Percentiles rank a stretch among this genome's conserved stretches.
phyloP scores from a whole-genome alignment of 129 eudicot genomes.

The Artemisia argyi region DNA sequence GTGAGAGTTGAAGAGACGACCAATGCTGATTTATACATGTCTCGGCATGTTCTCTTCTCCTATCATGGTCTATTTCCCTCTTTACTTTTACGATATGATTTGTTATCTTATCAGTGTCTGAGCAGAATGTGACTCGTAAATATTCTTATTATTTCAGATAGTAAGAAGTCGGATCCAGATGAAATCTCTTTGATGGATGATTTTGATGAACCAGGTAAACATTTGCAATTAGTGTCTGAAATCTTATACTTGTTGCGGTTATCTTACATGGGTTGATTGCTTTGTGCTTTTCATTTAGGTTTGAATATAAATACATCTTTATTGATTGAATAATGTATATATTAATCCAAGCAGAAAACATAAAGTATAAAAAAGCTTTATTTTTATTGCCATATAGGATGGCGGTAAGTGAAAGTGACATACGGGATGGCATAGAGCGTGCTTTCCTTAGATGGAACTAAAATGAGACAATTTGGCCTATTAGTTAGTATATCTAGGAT shows the following conservation, averaged over 20 bases:
- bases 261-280: constrained; percentile 11
- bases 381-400: not conserved
- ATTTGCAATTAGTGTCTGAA: constrained; percentile 4
- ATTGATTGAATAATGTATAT: not conserved
- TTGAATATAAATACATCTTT: not conserved
- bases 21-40: constrained; percentile 61
- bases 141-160: constrained; percentile 50
- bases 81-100: constrained; percentile 11
- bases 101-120: not conserved
- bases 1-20: constrained; percentile 66
- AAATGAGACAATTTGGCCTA: no score
- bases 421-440: not conserved
- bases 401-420: no score
- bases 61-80: constrained; percentile 48
- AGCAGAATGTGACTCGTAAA: no score
- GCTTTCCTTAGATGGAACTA: not conserved
- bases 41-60: constrained; percentile 76
- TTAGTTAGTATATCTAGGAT: not conserved
- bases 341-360: constrained; percentile 11
- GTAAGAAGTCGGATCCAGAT: constrained; percentile 61
- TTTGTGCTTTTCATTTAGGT: not conserved
- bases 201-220: constrained; percentile 60
- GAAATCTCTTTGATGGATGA: constrained; percentile 57
- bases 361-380: constrained; percentile 1
- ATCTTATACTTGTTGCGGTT: constrained; percentile 11